Conservation (phyloP, 2,329 filamentous ascomycete species). For the Calonectria henricotiae region DNA sequence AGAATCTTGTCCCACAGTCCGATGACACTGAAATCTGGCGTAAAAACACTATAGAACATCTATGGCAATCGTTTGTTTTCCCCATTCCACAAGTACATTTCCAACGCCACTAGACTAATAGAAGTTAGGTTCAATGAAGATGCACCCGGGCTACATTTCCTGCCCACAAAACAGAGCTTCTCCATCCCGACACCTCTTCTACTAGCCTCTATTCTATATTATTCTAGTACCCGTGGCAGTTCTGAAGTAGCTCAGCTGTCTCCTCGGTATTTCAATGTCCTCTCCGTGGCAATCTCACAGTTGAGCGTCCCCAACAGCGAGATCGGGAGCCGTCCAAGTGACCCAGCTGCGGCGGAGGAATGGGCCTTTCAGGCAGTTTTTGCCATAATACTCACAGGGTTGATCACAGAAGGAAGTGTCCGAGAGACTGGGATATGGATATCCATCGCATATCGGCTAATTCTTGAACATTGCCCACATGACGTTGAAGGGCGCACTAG, state of each 20-base stretch:
- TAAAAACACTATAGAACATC: conserved; percentile 24
- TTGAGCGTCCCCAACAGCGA: conserved; percentile 58
- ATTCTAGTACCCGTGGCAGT: conserved; percentile 56
- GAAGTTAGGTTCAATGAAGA: conserved; percentile 60
- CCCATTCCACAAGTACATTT: neutral
- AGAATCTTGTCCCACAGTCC: neutral
- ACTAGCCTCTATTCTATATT: conserved; percentile 64
- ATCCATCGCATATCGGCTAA: conserved; percentile 61
- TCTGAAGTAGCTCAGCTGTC: conserved; percentile 57
- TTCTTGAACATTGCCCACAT: conserved; percentile 61
- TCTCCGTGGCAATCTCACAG: conserved; percentile 61
- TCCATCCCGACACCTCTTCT: conserved; percentile 62
- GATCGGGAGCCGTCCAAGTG: conserved; percentile 48
- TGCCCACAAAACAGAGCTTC: conserved; percentile 62
- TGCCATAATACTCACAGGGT: conserved; percentile 61
- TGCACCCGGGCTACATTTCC: conserved; percentile 64
- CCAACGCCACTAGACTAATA: neutral
- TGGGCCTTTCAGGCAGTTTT: conserved; percentile 63
- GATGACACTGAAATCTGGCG: conserved; percentile 7
- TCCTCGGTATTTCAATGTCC: conserved; percentile 59
- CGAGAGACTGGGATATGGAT: conserved; percentile 64
- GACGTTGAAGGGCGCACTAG: conserved; percentile 58
- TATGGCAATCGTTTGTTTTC: conserved; percentile 27
- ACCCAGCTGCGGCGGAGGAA: conserved; percentile 54
- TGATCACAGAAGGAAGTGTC: conserved; percentile 62